Evolutionary conservation across 1,284 basidiomycete species (phyloP).

Genomic region (Puccinia coronata): DNA sequence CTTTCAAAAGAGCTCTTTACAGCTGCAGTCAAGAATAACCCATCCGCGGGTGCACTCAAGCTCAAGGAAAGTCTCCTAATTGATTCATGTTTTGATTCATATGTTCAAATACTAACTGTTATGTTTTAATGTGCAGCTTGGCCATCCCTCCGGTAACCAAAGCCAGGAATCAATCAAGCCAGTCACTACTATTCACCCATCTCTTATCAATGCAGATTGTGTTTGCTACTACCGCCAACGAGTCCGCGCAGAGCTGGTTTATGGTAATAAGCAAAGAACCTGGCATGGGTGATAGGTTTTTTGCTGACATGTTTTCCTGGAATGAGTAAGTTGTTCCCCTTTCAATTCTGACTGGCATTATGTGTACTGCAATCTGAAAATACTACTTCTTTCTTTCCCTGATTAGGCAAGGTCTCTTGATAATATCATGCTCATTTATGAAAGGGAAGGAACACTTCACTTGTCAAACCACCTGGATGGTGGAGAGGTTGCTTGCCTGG

Average conservation of each 20-base stretch:
- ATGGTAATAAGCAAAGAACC: neutral
- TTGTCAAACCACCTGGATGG: constrained; percentile 22
- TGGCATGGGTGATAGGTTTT: neutral
- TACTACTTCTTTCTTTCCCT: neutral
- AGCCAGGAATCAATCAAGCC: too few relatives aligned
- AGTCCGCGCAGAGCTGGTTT: neutral
- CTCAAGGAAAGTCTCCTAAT: neutral
- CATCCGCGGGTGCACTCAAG: neutral
- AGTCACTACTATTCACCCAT: too few relatives aligned
- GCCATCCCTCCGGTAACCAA: too few relatives aligned
- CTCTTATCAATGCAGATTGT: too few relatives aligned
- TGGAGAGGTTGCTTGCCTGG: neutral
- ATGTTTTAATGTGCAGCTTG: too few relatives aligned
- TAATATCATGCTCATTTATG: neutral
- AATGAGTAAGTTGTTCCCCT: neutral
- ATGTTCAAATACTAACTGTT: too few relatives aligned
- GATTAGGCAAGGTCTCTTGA: neutral
- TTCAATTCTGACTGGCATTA: too few relatives aligned
- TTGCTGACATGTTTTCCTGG: neutral
- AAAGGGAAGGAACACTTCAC: neutral
- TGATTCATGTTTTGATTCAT: too few relatives aligned
- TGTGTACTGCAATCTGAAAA: too few relatives aligned
- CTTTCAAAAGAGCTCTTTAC: neutral
- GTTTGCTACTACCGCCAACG: neutral
- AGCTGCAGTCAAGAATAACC: neutral